Conservation (phyloP, 148 eudicot genomes). For the Salicornia ramosissima region DNA sequence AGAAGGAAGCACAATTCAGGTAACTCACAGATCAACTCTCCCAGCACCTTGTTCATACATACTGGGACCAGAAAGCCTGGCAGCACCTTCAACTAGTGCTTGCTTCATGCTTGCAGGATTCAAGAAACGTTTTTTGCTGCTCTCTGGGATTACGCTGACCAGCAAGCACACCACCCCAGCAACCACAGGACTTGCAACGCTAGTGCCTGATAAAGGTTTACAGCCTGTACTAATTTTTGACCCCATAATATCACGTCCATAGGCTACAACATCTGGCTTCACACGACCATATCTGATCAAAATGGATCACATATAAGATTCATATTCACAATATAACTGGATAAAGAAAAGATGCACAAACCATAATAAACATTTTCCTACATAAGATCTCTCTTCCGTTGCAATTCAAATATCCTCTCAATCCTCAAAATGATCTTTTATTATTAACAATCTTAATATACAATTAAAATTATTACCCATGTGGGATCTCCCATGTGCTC, state of each 20-base stretch:
- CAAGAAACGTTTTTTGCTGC: conserved; percentile 53
- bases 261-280: conserved; percentile 97
- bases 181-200: conserved; percentile 99
- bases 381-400: not conserved
- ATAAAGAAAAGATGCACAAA: not conserved
- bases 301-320: not conserved
- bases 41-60: conserved; percentile 99
- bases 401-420: not conserved
- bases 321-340: not conserved
- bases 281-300: conserved; percentile 88
- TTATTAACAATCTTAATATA: not conserved
- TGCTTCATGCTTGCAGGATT: conserved; percentile 99
- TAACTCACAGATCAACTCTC: conserved; percentile 92
- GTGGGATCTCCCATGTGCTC: conserved; percentile 99
- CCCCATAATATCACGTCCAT: conserved; percentile 97
- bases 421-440: conserved; percentile 2
- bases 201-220: conserved; percentile 93
- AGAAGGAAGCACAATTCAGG: not conserved
- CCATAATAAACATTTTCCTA: not conserved
- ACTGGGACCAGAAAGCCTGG: conserved; percentile 91
- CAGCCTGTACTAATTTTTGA: conserved; percentile 98
- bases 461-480: conserved; percentile 56
- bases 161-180: conserved; percentile 98
- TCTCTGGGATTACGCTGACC: conserved; percentile 83
- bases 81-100: conserved; percentile 97